A percentile compares a stretch with the other conserved stretches of the same genome.
These are phyloP conservation scores for Neofusicoccum parvum DNA, from an alignment of 2,329 filamentous ascomycete species.

Conservation along the genomic window DNA sequence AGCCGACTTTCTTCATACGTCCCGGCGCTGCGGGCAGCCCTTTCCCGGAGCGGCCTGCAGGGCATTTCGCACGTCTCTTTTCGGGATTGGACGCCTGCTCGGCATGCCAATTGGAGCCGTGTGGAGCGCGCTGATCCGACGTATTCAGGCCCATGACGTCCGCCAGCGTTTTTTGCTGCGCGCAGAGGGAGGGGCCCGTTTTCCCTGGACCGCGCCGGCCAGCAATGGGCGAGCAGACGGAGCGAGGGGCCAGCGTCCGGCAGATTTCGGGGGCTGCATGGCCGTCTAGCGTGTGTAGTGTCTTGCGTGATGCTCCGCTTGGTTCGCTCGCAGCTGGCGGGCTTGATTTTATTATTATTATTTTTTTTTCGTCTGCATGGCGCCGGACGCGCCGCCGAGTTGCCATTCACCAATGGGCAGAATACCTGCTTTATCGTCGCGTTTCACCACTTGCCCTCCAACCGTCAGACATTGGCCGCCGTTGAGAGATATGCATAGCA, in stretches of 20 bases:
- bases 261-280: slow-evolving; percentile 11
- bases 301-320: slow-evolving; percentile 5
- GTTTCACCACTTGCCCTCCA: neutral
- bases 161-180: neutral
- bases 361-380: slow-evolving; percentile 1
- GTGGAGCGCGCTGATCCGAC: slow-evolving; percentile 6
- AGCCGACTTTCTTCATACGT: neutral
- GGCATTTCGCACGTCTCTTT: slow-evolving; percentile 4
- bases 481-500: slow-evolving; percentile 17
- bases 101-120: slow-evolving; percentile 10
- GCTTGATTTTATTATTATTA: no score
- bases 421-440: neutral
- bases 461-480: neutral
- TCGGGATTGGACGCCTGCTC: neutral
- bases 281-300: neutral
- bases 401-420: slow-evolving; percentile 15
- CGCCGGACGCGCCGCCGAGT: slow-evolving; percentile 5
- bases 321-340: neutral
- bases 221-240: neutral
- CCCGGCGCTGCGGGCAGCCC: slow-evolving; percentile 6
- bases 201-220: neutral
- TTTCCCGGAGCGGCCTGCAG: slow-evolving; percentile 2
- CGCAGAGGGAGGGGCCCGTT: neutral
- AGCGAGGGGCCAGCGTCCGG: neutral
- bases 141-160: slow-evolving; percentile 11